Evolutionary conservation across 1,139 yeast species (phyloP), one percentile per base, ranked within the genome.

Genomic region (Magnusiomyces magnusii): DNA sequence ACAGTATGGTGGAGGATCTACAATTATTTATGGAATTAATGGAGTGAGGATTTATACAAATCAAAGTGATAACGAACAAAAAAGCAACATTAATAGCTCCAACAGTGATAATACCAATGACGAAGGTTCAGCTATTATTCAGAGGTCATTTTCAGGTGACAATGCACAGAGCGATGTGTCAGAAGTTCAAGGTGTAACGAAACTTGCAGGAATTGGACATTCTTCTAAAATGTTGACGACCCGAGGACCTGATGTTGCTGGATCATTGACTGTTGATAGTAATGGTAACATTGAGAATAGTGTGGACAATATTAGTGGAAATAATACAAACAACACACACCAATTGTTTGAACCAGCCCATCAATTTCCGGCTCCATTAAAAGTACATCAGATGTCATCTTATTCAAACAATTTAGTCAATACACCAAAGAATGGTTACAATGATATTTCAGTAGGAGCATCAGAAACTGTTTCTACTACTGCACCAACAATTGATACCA

Each of bases 1-100:
- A 0, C 78, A 87, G 77, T 80, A 84, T 0, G 73, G 76, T 56
- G 83, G 27, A 19, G 49, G 49, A 19, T 44, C 49, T 9, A 44
- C 49, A 5, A 21, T 44, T 44, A 44, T 44, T 10, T 44, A 44
- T 44, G 27, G 27, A 19, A 44, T 25, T 17, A 44, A 21, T 17
- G 49, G 49, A 17, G 27, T 21, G 27, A 44, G 27, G 13, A 44
- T 44, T 7, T 44, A 44, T n/a, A 44, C 49, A 44, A 44, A 44
- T 36, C 5, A n/a, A 39, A 17, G 5, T 17, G 3, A 39, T 39
- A 19, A 19, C 17, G 44, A n/a, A 39, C 13, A 31, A 7, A 13
- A 13, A 7, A 31, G 36, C 13, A 25, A 36, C 36, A 47, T 34
- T 36, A 34, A n/a, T 19, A 17, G 27, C 53, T n/a, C n/a, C n/a